A percentile compares a stretch with the other conserved stretches of the same genome.
phyloP scores from a whole-genome alignment of 2,329 filamentous ascomycete species.

The Waltergamsia citrina region DNA sequence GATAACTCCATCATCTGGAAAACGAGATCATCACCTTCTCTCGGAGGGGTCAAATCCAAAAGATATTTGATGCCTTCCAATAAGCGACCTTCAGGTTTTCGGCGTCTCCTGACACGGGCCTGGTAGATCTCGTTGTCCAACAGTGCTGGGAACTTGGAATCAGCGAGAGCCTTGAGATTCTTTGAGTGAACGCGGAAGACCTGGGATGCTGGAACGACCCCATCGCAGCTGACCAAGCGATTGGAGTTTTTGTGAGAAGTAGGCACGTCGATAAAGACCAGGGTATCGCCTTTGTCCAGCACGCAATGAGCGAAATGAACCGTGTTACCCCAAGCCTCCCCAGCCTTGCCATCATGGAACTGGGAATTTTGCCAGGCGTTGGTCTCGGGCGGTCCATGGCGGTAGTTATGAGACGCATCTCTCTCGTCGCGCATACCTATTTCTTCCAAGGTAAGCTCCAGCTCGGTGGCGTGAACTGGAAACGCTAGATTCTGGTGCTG shows the following conservation, averaged over 20 bases:
- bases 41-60: conserved; percentile 53
- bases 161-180: conserved; percentile 35
- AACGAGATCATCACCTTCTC: conserved; percentile 53
- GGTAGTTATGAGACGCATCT: too few relatives aligned
- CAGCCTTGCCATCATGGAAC: too few relatives aligned
- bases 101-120: conserved; percentile 25
- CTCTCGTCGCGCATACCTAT: too few relatives aligned
- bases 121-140: conserved; percentile 29
- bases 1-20: conserved; percentile 49
- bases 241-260: background rate
- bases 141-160: conserved; percentile 34
- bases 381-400: too few relatives aligned
- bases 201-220: conserved; percentile 20
- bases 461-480: too few relatives aligned
- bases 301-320: conserved; percentile 1
- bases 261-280: conserved; percentile 32
- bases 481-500: too few relatives aligned
- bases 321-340: too few relatives aligned
- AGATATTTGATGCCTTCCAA: conserved; percentile 43
- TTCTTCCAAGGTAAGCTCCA: too few relatives aligned
- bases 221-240: conserved; percentile 23
- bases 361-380: too few relatives aligned
- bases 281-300: conserved; percentile 27
- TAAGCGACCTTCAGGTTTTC: conserved; percentile 21
- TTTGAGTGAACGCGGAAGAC: conserved; percentile 33